Evolutionary conservation across 2,329 filamentous ascomycete genomes (phyloP).

Genomic region (Diaporthe ampelina): DNA sequence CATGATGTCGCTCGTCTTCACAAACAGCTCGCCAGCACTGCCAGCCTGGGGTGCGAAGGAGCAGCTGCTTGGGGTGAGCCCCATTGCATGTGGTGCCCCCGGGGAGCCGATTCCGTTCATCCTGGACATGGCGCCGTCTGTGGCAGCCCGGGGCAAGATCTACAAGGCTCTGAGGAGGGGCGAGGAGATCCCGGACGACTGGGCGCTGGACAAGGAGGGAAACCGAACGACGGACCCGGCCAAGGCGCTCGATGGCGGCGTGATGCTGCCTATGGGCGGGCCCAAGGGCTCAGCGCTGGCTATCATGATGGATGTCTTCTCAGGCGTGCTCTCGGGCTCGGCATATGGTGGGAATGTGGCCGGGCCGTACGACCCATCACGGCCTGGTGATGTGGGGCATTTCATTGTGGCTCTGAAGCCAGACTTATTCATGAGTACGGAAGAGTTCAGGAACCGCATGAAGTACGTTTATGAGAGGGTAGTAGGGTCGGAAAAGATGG

Average conservation of each 20-base stretch:
- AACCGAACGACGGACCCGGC: slow-evolving; percentile 78
- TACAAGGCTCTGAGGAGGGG: slow-evolving; percentile 77
- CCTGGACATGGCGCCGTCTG: slow-evolving; percentile 80
- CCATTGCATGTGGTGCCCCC: slow-evolving; percentile 82
- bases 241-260: slow-evolving; percentile 75
- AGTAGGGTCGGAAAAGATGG: slow-evolving; percentile 66
- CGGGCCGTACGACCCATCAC: slow-evolving; percentile 80
- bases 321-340: slow-evolving; percentile 81
- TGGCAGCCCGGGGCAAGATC: slow-evolving; percentile 80
- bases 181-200: slow-evolving; percentile 78
- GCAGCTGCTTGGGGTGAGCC: slow-evolving; percentile 81
- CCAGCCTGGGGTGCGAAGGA: slow-evolving; percentile 78
- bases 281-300: slow-evolving; percentile 83
- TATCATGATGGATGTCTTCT: slow-evolving; percentile 93
- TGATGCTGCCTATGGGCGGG: slow-evolving; percentile 89
- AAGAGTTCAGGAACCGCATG: slow-evolving; percentile 77
- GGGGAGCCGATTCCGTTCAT: slow-evolving; percentile 75
- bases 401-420: slow-evolving; percentile 81
- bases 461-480: slow-evolving; percentile 68
- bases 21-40: slow-evolving; percentile 79
- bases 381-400: slow-evolving; percentile 79
- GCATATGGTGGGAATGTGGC: slow-evolving; percentile 85
- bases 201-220: slow-evolving; percentile 82
- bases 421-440: slow-evolving; percentile 78
- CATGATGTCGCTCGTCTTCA: slow-evolving; percentile 80